Evolutionary conservation across 805 yeast genomes (phyloP), one percentile per base, ranked within the genome.

Genomic region (Ogataea dorogensis): DNA sequence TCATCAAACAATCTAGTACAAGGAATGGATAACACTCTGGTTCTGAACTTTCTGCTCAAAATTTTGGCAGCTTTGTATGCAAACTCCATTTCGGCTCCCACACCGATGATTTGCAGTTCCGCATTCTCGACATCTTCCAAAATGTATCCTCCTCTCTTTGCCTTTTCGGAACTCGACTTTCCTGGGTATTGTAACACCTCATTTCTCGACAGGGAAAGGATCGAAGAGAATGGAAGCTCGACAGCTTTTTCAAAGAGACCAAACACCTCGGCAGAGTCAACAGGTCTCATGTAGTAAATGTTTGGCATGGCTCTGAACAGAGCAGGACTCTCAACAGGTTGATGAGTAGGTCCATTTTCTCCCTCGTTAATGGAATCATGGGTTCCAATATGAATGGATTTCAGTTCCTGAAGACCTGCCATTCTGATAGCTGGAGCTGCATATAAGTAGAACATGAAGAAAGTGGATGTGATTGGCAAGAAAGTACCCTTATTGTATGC

Each of bases 401-500:
- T 91, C 59, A 79, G 84, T 51, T 84, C 86, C 40, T 89, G 82
- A 50, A 85, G 67, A 41, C 93, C 91, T 40, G 91, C 75, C 64
- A 85, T 76, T 77, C 94, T 80, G 38, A 84, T 77, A 53, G 95
- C 89, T 69, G 93, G 93, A 24, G 91, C 77, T 52, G 88, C 93
- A 56, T 84, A 84, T n/a, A 80, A 71, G 50, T 75, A 80, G 56
- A 91, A 91, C 80, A 91, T 91, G 66, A 91, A 77, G 87, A 91
- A 66, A 1, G 65, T 50, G 29, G 71, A 56, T 28, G 67, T 55
- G 38, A 64, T 53, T n/a, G 70, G 69, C 28, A 66, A 50, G 48
- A 66, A 91, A 57, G 98, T 91, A 69, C 96, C 98, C 65, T 95
- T 96, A 73, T 81, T 83, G 62, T 69, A 91, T 36, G 96, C 97